phyloP scores from a whole-genome alignment of 2,329 filamentous ascomycete species.

The Aspergillus thermomutatus region DNA sequence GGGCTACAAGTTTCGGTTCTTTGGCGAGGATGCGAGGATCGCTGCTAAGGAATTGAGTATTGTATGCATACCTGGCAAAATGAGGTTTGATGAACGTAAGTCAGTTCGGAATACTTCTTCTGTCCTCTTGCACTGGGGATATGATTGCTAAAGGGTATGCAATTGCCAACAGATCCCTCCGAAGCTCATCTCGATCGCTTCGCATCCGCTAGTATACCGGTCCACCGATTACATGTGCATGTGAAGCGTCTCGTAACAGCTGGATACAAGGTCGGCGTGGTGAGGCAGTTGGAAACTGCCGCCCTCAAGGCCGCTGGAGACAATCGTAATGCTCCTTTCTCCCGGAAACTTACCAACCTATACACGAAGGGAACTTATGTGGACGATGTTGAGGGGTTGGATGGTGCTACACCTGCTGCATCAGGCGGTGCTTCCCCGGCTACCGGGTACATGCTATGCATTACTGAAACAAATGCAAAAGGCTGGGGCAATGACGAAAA shows the following conservation, averaged over 20 bases:
- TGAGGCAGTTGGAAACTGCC: conserved; percentile 90
- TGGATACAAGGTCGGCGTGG: conserved; percentile 93
- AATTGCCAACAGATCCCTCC: conserved; percentile 61
- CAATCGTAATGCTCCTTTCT: conserved; percentile 88
- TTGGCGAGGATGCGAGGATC: conserved; percentile 86
- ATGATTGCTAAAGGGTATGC: neutral
- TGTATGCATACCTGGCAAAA: conserved; percentile 93
- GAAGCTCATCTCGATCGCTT: conserved; percentile 91
- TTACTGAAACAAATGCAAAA: conserved; percentile 80
- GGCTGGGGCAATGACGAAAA: conserved; percentile 85
- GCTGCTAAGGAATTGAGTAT: conserved; percentile 91
- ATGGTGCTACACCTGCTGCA: conserved; percentile 52
- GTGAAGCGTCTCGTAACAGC: conserved; percentile 89
- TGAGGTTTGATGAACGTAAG: conserved; percentile 84
- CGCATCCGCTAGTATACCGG: conserved; percentile 91
- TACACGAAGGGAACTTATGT: conserved; percentile 99
- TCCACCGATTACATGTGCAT: conserved; percentile 86
- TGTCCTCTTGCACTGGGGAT: neutral
- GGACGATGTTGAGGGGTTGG: conserved; percentile 82
- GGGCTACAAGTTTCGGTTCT: conserved; percentile 97
- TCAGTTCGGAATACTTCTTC: conserved; percentile 8
- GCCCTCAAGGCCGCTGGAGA: conserved; percentile 93
- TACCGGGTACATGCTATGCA: conserved; percentile 86
- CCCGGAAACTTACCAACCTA: conserved; percentile 87
- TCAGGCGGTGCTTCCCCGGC: conserved; percentile 55